phyloP scores from a whole-genome alignment of 257 asterid species.

The Datura wrightii region DNA sequence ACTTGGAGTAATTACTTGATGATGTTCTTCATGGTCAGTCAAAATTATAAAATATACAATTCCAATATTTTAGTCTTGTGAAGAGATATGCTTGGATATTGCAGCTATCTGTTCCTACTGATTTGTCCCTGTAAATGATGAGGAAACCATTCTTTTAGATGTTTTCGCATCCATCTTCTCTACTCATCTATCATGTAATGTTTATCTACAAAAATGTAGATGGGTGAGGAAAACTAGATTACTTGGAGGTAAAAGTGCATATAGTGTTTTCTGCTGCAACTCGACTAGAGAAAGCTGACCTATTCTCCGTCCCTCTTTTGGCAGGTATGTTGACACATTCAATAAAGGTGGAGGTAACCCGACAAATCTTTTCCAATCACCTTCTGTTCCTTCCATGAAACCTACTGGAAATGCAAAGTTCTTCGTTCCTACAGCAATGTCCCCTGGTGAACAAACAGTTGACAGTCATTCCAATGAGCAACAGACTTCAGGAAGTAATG shows the following conservation, averaged over 20 bases:
- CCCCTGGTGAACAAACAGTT: constrained; percentile 52
- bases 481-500: constrained; percentile 40
- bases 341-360: constrained; percentile 78
- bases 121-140: too few species aligned
- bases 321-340: constrained; percentile 55
- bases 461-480: constrained; percentile 44
- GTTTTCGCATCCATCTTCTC: too few species aligned
- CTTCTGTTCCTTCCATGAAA: constrained; percentile 59
- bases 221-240: too few species aligned
- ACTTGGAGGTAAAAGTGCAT: background rate
- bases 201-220: too few species aligned
- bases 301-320: constrained; percentile 28
- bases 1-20: too few species aligned
- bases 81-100: too few species aligned
- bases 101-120: too few species aligned
- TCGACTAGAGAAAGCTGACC: background rate
- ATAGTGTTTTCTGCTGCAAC: background rate
- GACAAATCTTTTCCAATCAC: constrained; percentile 66
- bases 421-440: constrained; percentile 62
- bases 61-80: too few species aligned
- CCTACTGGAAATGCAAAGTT: constrained; percentile 67
- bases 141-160: too few species aligned
- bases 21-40: too few species aligned
- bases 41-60: too few species aligned
- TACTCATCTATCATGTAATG: too few species aligned